phyloP scores from a whole-genome alignment of 257 asterid species.

The Solanum ahanhuiri region DNA sequence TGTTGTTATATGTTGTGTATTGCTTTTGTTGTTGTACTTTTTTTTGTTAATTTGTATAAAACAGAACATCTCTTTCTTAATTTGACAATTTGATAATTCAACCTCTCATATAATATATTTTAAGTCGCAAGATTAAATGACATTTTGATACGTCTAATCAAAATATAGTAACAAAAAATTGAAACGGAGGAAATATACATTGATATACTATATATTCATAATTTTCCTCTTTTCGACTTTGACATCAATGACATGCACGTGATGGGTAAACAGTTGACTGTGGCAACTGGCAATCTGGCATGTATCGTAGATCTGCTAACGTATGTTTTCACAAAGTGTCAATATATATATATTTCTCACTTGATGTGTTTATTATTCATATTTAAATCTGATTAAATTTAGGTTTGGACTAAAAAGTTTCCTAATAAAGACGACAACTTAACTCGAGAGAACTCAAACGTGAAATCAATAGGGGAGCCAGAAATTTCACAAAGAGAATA shows the following conservation, averaged over 20 bases:
- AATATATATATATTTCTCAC: no score
- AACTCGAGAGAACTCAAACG: no score
- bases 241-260: background rate
- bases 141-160: background rate
- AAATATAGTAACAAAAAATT: background rate
- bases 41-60: background rate
- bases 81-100: no score
- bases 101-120: no score
- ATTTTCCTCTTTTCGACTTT: background rate
- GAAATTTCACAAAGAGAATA: no score
- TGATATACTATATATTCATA: background rate
- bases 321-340: background rate
- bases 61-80: background rate
- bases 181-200: background rate
- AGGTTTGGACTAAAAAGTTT: fast-evolving
- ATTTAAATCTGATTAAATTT: no score
- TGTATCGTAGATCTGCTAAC: background rate
- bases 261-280: background rate
- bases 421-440: fast-evolving
- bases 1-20: background rate
- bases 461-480: no score
- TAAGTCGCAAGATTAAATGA: no score
- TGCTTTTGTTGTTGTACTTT: background rate
- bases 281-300: background rate
- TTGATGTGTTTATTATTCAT: no score